Base-by-base conservation (phyloP, 2,329 filamentous ascomycete species). In the Hymenoscyphus linearis region DNA sequence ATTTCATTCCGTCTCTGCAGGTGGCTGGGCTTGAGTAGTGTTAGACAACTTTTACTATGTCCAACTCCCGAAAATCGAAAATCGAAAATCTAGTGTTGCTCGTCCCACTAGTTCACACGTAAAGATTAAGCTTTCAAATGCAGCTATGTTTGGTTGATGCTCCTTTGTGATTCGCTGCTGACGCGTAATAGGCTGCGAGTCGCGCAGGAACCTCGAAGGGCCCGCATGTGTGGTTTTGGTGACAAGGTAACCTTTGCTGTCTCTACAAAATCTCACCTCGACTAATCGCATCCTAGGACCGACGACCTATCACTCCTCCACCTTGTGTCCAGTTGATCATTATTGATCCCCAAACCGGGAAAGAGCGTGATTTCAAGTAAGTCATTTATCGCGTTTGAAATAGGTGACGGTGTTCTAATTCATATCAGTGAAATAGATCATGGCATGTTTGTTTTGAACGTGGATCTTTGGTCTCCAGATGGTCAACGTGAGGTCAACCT, bases 141-240 rank as follows among this genome's bases (percentile, higher is more conserved):
- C 18, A 44, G 37, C 31, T 16, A 13, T 14, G n/a, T 36, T 37
- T 16, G 40, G 5, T n/a, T n/a, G 7, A 40, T 6, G 22, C 16
- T 13, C 22, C 31, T n/a, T 56, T 36, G 12, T 9, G 16, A 55
- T 35, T 2, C 4, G 40, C 44, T 60, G 44, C 65, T 69, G 58
- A 70, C 50, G 16, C 16, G n/a, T 31, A n/a, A 79, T 75, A 89
- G 86, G 64, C 82, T 96, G 57, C 80, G 87, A 67, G 91, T 97
- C 63, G 86, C 90, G 67, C 95, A 99, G 78, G 92, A 98, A 75
- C 95, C 95, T 57, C 83, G 91, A 70, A 86, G 95, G 70, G 95
- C 95, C 67, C 90, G 95, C 64, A 98, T 98, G 95, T 99, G 95
- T 78, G 95, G 95, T 7, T 99, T 98, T 77, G 95, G 95, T 65